Conservation (phyloP, 2,329 filamentous ascomycete species). For the Blumeria graminis region DNA sequence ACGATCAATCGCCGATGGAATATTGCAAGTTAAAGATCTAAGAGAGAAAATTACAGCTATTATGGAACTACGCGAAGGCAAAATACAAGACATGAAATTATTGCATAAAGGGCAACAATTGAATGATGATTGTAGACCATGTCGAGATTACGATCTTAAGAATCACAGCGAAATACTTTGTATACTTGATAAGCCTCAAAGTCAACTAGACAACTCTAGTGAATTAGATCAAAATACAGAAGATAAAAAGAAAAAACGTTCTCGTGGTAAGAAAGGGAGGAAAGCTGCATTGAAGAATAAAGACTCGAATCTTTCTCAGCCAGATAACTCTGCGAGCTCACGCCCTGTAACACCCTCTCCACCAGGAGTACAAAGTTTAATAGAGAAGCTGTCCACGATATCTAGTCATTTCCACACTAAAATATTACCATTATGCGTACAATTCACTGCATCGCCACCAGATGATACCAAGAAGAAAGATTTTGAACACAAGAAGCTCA, state of each 20-base stretch:
- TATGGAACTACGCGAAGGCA: constrained; percentile 32
- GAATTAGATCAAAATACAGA: constrained; percentile 17
- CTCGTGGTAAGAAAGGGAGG: constrained; percentile 19
- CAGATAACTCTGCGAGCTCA: constrained; percentile 14
- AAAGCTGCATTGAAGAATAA: constrained; percentile 18
- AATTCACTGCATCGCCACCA: constrained; percentile 39
- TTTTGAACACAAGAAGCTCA: constrained; percentile 52
- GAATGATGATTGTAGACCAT: constrained; percentile 33
- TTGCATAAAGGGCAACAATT: constrained; percentile 50
- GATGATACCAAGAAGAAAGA: constrained; percentile 39
- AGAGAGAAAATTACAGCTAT: constrained; percentile 41
- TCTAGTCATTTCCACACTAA: constrained; percentile 36
- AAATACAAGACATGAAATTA: constrained; percentile 32
- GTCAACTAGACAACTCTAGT: constrained; percentile 20
- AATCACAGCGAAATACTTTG: constrained; percentile 36
- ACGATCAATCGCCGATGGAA: constrained; percentile 51
- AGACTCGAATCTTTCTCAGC: constrained; percentile 10
- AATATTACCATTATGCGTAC: constrained; percentile 38
- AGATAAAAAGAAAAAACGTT: constrained; percentile 10
- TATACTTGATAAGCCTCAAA: constrained; percentile 27
- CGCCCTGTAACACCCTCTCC: constrained; percentile 14
- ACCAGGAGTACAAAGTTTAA: constrained; percentile 19
- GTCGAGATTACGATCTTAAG: constrained; percentile 35
- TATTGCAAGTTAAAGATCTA: constrained; percentile 41
- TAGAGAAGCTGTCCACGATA: constrained; percentile 44